Conservation (phyloP, 345 rosid species). For the thale cress (Arabidopsis thaliana) region TAIR10.1 NC_003074.8:23446501-23447000, state of each 20-base stretch:
- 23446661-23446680: slow-evolving; percentile 55
- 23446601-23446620: slow-evolving; percentile 91
- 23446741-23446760: slow-evolving; percentile 60
- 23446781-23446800: slow-evolving; percentile 62
- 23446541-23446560: slow-evolving; percentile 73
- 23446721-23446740: slow-evolving; percentile 53
- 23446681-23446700: slow-evolving; percentile 52
- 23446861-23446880: slow-evolving; percentile 45
- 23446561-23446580: slow-evolving; percentile 83
- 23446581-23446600: slow-evolving; percentile 92
- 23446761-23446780: slow-evolving; percentile 60
- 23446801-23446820: slow-evolving; percentile 60
- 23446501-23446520: slow-evolving; percentile 61
- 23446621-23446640: slow-evolving; percentile 82
- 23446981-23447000: slow-evolving; percentile 3
- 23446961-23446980: slow-evolving; percentile 18
- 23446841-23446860: slow-evolving; percentile 58
- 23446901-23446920: slow-evolving; percentile 36
- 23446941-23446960: slow-evolving; percentile 6
- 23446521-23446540: slow-evolving; percentile 83
- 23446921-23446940: neutral
- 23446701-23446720: slow-evolving; percentile 57
- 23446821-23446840: slow-evolving; percentile 55
- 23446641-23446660: slow-evolving; percentile 86
- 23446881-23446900: slow-evolving; percentile 75